Percentiles rank a stretch among this genome's conserved stretches.
phyloP scores from a whole-genome alignment of 2,329 filamentous ascomycete genomes.

The Pseudogymnoascus sp. region DNA sequence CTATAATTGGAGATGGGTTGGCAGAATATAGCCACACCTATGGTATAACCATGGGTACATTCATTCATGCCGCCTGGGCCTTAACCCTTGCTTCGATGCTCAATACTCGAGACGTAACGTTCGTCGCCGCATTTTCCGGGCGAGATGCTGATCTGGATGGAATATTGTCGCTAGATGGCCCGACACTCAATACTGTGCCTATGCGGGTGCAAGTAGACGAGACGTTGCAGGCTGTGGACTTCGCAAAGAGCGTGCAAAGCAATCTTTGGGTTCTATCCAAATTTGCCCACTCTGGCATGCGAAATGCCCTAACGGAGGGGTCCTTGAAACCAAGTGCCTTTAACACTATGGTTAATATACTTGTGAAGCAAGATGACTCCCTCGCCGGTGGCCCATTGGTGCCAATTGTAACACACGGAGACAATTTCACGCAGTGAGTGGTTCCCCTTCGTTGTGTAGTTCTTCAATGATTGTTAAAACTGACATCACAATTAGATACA shows the following conservation, averaged over 20 bases:
- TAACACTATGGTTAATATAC: conserved; percentile 9
- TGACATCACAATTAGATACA: background rate
- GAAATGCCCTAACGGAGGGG: conserved; percentile 1
- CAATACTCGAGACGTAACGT: conserved; percentile 6
- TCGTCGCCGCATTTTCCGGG: background rate
- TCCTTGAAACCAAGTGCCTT: background rate
- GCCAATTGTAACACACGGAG: background rate
- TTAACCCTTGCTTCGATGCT: background rate
- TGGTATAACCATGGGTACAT: background rate
- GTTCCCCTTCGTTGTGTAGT: background rate
- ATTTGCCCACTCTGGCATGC: background rate
- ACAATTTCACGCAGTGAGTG: conserved; percentile 4
- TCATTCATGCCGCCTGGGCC: conserved; percentile 28
- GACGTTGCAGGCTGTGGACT: background rate
- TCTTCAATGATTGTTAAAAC: background rate
- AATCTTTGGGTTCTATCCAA: background rate
- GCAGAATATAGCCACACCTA: background rate
- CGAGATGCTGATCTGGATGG: conserved; percentile 2
- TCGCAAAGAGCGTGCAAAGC: background rate
- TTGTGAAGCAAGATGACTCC: background rate
- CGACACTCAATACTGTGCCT: conserved; percentile 5
- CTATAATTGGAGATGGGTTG: background rate
- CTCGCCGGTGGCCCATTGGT: background rate
- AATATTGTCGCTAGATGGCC: conserved; percentile 1
- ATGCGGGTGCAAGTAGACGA: conserved; percentile 1